A percentile compares a stretch with the other conserved stretches of the same genome.
These are phyloP conservation scores for Russula emetica DNA, from an alignment of 768 basidiomycete genomes.

Conservation along the genomic window DNA sequence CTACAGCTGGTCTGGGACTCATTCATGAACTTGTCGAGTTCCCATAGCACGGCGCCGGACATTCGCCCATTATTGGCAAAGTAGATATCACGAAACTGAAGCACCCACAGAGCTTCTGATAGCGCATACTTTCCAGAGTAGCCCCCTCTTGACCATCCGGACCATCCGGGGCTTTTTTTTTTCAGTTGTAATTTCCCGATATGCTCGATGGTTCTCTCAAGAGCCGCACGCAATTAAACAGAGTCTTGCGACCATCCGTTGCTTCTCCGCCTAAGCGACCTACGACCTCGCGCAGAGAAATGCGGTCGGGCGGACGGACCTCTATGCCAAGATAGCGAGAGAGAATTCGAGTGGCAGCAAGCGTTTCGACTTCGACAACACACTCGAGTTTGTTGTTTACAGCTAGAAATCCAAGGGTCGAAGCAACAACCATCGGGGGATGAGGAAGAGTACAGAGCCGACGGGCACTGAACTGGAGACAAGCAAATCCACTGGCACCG, in stretches of 20 bases:
- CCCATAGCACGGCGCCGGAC: conserved; percentile 37
- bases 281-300: conserved; percentile 66
- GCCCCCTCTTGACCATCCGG: conserved; percentile 54
- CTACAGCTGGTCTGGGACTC: conserved; percentile 72
- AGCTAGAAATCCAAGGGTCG: conserved; percentile 74
- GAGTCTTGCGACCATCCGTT: conserved; percentile 43
- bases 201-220: conserved; percentile 46
- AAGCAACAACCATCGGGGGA: conserved; percentile 87
- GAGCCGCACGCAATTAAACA: conserved; percentile 43
- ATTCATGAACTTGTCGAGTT: conserved; percentile 72
- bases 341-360: conserved; percentile 72
- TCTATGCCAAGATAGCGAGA: conserved; percentile 52
- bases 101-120: conserved; percentile 74
- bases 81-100: conserved; percentile 69
- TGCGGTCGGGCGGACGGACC: conserved; percentile 43
- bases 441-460: conserved; percentile 81
- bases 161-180: too few species aligned
- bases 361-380: conserved; percentile 84
- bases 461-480: conserved; percentile 81
- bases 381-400: conserved; percentile 59
- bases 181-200: conserved; percentile 56
- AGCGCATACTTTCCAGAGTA: conserved; percentile 75
- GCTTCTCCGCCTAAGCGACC: conserved; percentile 50
- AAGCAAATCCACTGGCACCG: conserved; percentile 68
- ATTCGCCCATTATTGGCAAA: conserved; percentile 25